Base-by-base conservation (phyloP, 192 early-diverging fungal genomes). In the Backusella liffmaniae region DNA sequence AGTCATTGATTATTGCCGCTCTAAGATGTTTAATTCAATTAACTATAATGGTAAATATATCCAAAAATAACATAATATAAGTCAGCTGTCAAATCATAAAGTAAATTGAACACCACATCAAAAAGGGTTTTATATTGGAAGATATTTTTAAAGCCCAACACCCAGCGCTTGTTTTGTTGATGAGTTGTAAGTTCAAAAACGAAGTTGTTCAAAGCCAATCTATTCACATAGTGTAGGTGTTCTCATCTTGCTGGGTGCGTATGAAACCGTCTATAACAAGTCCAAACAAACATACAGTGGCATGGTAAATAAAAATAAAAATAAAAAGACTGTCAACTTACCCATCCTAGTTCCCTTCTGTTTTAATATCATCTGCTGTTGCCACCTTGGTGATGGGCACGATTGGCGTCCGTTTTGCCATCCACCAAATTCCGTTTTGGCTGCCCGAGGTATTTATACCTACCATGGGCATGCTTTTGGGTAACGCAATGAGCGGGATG, bases 381-480 rank as follows among this genome's bases (percentile, higher is more conserved):
- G 86, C 86, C 46, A 88, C 87, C 5, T 44, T 88, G 5, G 53
- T 91, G 13, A 77, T 89, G 7, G 86, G 85, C 15, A 88, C 86
- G 3, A 79, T 92, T 71, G 91, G 92, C 23, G 87, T 89, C 5
- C 78, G 85, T 29, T 92, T 85, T 74, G 91, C 95, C 21, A 90
- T 97, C 78, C 84, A 88, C 7, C 89, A 93, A 73, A 74, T 82
- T 34, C 94, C 94, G 1, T 90, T 92, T 72, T 92, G 88, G 76
- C 83, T 85, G 7, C 91, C 95, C 6, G 85, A 88, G 39, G 89
- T 91, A 75, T 97, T 94, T 76, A 93, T 97, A 32, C 94, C 95
- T 12, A 95, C 92, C 0, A 84, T 96, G n/a, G 96, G 94, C 34
- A 96, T 97, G 94, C 82, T 97, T 39, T 85, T 96, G n/a, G 96